A percentile compares a stretch with the other conserved stretches of the same genome.
phyloP scores from a whole-genome alignment of 257 asterid species.

The Rhazya stricta region DNA sequence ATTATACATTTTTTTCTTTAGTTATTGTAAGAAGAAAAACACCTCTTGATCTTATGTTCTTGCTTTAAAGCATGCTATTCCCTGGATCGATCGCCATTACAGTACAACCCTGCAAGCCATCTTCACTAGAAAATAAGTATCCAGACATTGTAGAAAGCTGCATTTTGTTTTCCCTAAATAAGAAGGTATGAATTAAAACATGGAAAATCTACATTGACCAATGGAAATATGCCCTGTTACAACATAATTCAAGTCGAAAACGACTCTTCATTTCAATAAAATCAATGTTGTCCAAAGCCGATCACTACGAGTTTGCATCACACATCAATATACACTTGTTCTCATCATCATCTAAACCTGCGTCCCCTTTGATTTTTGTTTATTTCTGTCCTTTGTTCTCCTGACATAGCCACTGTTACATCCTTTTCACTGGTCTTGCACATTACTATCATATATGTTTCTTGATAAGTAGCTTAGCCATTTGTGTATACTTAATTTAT shows the following conservation, averaged over 20 bases:
- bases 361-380: constrained; percentile 7
- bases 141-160: background rate
- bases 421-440: constrained; percentile 15
- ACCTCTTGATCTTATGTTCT: background rate
- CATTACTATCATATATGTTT: background rate
- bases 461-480: background rate
- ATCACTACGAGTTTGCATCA: constrained; percentile 17
- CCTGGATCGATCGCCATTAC: background rate
- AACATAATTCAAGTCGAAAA: constrained; percentile 35
- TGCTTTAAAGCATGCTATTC: background rate
- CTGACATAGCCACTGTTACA: constrained; percentile 15
- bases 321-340: constrained; percentile 5
- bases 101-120: background rate
- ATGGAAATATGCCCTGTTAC: constrained; percentile 23
- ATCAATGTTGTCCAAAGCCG: constrained; percentile 26
- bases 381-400: constrained; percentile 10
- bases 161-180: background rate
- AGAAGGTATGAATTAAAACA: background rate
- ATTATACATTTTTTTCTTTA: background rate
- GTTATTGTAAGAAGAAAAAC: background rate
- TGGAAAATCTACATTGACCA: constrained; percentile 26
- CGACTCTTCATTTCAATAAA: constrained; percentile 26
- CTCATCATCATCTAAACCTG: constrained; percentile 4
- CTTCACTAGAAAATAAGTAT: background rate
- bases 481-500: background rate